Evolutionary conservation across 805 yeast genomes (phyloP).

Genomic region (Wickerhamiella azyma): DNA sequence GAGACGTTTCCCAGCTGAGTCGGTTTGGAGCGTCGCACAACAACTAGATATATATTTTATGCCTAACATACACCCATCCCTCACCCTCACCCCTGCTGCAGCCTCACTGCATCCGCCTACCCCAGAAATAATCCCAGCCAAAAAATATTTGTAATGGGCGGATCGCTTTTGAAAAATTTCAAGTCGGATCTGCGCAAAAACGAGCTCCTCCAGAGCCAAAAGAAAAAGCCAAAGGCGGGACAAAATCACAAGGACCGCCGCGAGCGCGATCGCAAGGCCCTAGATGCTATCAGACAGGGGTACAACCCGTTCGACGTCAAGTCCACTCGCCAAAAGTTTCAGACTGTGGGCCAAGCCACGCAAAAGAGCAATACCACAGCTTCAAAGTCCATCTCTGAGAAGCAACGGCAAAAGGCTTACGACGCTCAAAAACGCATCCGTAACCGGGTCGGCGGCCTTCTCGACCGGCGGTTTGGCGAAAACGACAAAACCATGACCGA

Average conservation of each 20-base stretch:
- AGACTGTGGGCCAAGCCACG: slow-evolving; percentile 28
- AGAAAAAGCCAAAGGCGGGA: slow-evolving; percentile 12
- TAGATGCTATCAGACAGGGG: slow-evolving; percentile 56
- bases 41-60: not conserved
- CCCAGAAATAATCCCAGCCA: not conserved
- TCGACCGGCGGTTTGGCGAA: slow-evolving; percentile 90
- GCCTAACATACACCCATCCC: no score
- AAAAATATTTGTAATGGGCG: slow-evolving; percentile 10
- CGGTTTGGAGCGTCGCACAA: not conserved
- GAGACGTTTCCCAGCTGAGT: slow-evolving; percentile 5
- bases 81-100: no score
- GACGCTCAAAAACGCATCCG: slow-evolving; percentile 48
- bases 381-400: slow-evolving; percentile 56
- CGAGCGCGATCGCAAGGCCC: slow-evolving; percentile 29
- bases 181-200: slow-evolving; percentile 37
- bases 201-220: slow-evolving; percentile 34
- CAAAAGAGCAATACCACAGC: slow-evolving; percentile 42
- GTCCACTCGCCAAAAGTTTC: slow-evolving; percentile 46
- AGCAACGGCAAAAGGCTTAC: slow-evolving; percentile 44
- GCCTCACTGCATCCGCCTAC: not conserved
- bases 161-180: slow-evolving; percentile 19
- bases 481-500: slow-evolving; percentile 52
- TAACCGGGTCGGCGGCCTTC: slow-evolving; percentile 63
- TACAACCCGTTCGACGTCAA: slow-evolving; percentile 85
- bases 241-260: slow-evolving; percentile 37